Conservation (phyloP, 2,329 filamentous ascomycete genomes). For the Alternaria brassicae region DNA sequence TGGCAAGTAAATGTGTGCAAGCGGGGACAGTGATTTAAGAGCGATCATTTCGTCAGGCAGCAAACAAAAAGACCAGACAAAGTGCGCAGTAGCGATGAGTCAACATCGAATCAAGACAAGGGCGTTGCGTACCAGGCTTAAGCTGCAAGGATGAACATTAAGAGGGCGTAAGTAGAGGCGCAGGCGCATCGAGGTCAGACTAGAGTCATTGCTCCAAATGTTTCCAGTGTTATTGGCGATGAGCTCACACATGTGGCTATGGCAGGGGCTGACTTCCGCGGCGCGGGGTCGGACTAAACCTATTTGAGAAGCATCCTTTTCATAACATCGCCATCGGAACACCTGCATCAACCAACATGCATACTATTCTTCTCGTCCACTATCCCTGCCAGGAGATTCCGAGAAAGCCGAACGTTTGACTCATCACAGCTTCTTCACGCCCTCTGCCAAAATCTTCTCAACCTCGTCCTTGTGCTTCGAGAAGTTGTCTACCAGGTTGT, state of each 20-base stretch:
- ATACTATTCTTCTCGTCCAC: neutral
- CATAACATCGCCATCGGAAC: neutral
- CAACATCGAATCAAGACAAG: slow-evolving; percentile 19
- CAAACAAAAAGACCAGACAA: slow-evolving; percentile 8
- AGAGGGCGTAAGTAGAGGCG: slow-evolving; percentile 19
- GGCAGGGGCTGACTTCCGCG: slow-evolving; percentile 14
- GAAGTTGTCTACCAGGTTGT: slow-evolving; percentile 62
- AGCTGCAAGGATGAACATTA: neutral
- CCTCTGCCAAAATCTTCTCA: slow-evolving; percentile 53
- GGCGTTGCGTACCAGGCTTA: slow-evolving; percentile 18
- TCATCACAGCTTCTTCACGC: slow-evolving; percentile 31
- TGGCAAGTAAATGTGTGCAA: slow-evolving; percentile 14
- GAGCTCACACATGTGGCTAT: slow-evolving; percentile 23
- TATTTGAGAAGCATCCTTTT: neutral
- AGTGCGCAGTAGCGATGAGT: slow-evolving; percentile 15
- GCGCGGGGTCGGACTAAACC: slow-evolving; percentile 8
- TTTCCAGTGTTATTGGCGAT: slow-evolving; percentile 6
- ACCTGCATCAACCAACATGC: neutral
- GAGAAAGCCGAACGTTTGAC: neutral
- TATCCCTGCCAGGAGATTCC: neutral
- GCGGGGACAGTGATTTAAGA: slow-evolving; percentile 24
- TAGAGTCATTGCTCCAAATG: slow-evolving; percentile 11
- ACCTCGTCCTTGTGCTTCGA: slow-evolving; percentile 57
- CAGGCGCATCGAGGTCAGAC: slow-evolving; percentile 10
- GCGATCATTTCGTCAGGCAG: slow-evolving; percentile 28